A percentile compares a stretch with the other conserved stretches of the same genome.
These are phyloP conservation scores for Zygosaccharomyces pseudobailii DNA, from an alignment of 1,139 yeast genomes.

Conservation along the genomic window DNA sequence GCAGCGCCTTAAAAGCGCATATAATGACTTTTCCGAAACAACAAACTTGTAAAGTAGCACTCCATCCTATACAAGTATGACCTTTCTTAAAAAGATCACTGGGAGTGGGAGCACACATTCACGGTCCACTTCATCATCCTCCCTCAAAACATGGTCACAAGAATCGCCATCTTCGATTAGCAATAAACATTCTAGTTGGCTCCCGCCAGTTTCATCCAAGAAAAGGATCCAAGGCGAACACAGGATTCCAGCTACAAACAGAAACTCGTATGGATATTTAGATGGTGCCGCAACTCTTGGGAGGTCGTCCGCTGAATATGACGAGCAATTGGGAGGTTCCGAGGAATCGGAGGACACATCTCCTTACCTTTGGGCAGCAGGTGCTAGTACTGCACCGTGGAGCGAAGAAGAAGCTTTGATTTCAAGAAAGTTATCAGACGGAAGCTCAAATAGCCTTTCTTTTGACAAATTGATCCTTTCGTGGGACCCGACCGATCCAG, in stretches of 20 bases:
- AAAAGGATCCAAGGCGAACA: not conserved
- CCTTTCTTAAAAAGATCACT: slow-evolving; percentile 26
- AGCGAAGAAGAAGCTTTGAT: slow-evolving; percentile 6
- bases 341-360: slow-evolving; percentile 8
- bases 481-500: slow-evolving; percentile 42
- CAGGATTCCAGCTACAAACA: not conserved
- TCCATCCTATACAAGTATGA: slow-evolving; percentile 14
- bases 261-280: not conserved
- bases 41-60: not conserved
- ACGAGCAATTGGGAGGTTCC: slow-evolving; percentile 1
- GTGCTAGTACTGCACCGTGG: slow-evolving; percentile 3
- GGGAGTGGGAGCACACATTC: slow-evolving; percentile 23
- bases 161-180: slow-evolving; percentile 12
- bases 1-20: not conserved
- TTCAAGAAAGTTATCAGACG: slow-evolving; percentile 32
- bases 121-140: slow-evolving; percentile 25
- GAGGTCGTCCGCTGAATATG: slow-evolving; percentile 1
- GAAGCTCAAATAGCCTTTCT: slow-evolving; percentile 24
- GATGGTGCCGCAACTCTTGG: not conserved
- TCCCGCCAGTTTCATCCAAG: slow-evolving; percentile 3
- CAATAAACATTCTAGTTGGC: slow-evolving; percentile 8
- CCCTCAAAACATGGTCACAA: slow-evolving; percentile 14
- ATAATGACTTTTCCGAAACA: not conserved
- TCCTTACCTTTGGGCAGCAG: slow-evolving; percentile 3
- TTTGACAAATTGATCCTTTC: slow-evolving; percentile 35